Evolutionary conservation across 2,329 filamentous ascomycete species (phyloP), one percentile per base, ranked within the genome.

Genomic region (Aspergillus sp.): DNA sequence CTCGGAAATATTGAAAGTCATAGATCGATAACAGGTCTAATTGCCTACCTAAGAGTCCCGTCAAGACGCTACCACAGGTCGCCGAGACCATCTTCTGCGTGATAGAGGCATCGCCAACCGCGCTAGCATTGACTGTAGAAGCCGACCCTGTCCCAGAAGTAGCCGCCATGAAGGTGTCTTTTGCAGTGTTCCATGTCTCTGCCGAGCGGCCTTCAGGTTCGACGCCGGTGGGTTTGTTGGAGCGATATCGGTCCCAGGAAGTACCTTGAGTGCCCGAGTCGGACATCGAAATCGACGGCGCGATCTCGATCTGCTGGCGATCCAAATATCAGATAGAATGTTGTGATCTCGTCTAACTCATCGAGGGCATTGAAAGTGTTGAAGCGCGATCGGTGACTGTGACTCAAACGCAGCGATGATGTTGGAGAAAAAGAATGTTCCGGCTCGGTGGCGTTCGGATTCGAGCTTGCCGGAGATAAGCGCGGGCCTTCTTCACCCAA

Each of bases 61-160:
- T 98, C 62, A 98, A 75, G 57, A 99, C 77, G 75, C 93, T 98
- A 59, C 95, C 95, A 54, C 89, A 89, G 64, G 93, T 90, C 50
- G 95, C 95, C 56, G 93, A 96, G 54, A 96, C 75, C 95, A 99
- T 99, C 80, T 93, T 95, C 79, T 98, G 93, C 12, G 83, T 77
- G 20, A 92, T 84, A 5, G 93, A 92, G 63, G 96, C 91, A 61
- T 93, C 58, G 30, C 69, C 68, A 34, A 60, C 61, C 42, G 58
- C 53, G 62, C 54, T 57, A 58, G 64, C 58, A 50, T 56, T 52
- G 34, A 61, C 60, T 49, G 61, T 54, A 40, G 68, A 60, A 50
- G 51, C 51, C 45, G 62, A 51, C 49, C 59, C 66, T 58, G 66
- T 67, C 59, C 64, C 67, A 61, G 69, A 62, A 64, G 64, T 63